Evolutionary conservation across 495 filamentous ascomycete genomes (phyloP).

Genomic region (Penicillium lagena): DNA sequence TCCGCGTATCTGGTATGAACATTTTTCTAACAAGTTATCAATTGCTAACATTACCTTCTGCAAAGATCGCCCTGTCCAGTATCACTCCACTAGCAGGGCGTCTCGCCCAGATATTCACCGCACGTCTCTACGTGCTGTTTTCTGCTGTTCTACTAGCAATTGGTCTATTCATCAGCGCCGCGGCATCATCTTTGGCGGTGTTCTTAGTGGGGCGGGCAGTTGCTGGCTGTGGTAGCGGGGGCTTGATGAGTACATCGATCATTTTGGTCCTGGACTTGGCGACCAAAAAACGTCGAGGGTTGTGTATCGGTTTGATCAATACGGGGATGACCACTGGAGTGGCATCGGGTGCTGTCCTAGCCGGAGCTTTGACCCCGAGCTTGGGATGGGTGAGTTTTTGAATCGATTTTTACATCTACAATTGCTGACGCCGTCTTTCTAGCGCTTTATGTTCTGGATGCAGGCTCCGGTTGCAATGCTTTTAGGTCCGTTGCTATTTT

Average conservation of each 20-base stretch:
- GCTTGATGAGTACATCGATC: slow-evolving; percentile 57
- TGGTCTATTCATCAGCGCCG: slow-evolving; percentile 56
- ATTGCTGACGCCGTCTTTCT: not conserved
- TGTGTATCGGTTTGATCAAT: slow-evolving; percentile 65
- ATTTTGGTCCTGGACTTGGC: slow-evolving; percentile 66
- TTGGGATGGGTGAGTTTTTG: slow-evolving; percentile 59
- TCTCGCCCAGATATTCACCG: slow-evolving; percentile 61
- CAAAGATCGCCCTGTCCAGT: slow-evolving; percentile 60
- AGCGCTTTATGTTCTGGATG: slow-evolving; percentile 63
- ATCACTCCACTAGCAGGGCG: slow-evolving; percentile 60
- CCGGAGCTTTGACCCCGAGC: slow-evolving; percentile 53
- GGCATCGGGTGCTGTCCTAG: slow-evolving; percentile 62
- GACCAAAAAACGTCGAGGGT: slow-evolving; percentile 53
- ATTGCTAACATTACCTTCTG: not conserved
- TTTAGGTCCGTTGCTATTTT: slow-evolving; percentile 50
- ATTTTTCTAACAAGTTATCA: not conserved
- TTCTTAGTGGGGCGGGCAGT: slow-evolving; percentile 64
- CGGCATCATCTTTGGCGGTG: slow-evolving; percentile 44
- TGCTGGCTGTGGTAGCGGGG: slow-evolving; percentile 58
- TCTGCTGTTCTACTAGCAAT: slow-evolving; percentile 49
- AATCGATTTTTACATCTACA: not conserved
- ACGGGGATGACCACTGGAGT: slow-evolving; percentile 63
- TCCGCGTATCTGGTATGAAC: slow-evolving; percentile 52
- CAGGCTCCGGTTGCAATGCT: slow-evolving; percentile 55
- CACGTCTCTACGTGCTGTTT: slow-evolving; percentile 52